Evolutionary conservation across 2,329 filamentous ascomycete genomes (phyloP).

Genomic region (Colletotrichum musicola): DNA sequence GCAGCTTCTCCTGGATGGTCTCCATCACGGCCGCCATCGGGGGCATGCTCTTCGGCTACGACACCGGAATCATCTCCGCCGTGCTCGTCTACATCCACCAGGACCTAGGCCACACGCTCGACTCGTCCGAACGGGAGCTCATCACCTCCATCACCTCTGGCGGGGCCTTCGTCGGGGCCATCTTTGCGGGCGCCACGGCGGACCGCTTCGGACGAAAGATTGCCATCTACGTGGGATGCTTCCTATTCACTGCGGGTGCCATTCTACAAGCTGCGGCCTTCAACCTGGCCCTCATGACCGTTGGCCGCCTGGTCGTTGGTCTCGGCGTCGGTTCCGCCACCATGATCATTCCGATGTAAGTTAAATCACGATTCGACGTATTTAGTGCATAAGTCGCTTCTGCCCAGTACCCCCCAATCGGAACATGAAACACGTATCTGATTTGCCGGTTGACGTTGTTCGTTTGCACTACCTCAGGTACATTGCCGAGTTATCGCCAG

Average conservation of each 20-base stretch:
- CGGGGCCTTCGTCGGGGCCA: conserved; percentile 44
- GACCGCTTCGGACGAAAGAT: conserved; percentile 51
- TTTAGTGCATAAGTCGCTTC: too few relatives aligned
- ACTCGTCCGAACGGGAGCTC: conserved; percentile 60
- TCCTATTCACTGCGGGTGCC: conserved; percentile 42
- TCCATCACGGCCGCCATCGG: conserved; percentile 5
- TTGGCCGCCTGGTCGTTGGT: conserved; percentile 56
- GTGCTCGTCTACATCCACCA: conserved; percentile 55
- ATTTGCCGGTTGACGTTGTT: too few relatives aligned
- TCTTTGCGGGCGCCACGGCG: conserved; percentile 41
- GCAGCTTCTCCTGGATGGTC: conserved; percentile 35
- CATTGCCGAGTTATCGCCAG: conserved; percentile 63
- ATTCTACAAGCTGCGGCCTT: conserved; percentile 41
- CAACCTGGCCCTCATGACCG: conserved; percentile 40
- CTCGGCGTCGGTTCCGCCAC: conserved; percentile 62
- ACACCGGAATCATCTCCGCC: conserved; percentile 59
- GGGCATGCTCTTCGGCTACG: conserved; percentile 53
- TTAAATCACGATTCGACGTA: too few relatives aligned
- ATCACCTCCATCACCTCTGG: conserved; percentile 65
- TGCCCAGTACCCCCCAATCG: conserved; percentile 45
- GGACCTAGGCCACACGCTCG: conserved; percentile 55
- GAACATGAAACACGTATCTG: not conserved
- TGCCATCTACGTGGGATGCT: conserved; percentile 55
- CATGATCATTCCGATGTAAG: conserved; percentile 48
- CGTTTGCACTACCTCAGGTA: conserved; percentile 47